These are phyloP conservation scores for Penicillium soppii DNA, from an alignment of 495 filamentous ascomycete species.

Conservation along the genomic window DNA sequence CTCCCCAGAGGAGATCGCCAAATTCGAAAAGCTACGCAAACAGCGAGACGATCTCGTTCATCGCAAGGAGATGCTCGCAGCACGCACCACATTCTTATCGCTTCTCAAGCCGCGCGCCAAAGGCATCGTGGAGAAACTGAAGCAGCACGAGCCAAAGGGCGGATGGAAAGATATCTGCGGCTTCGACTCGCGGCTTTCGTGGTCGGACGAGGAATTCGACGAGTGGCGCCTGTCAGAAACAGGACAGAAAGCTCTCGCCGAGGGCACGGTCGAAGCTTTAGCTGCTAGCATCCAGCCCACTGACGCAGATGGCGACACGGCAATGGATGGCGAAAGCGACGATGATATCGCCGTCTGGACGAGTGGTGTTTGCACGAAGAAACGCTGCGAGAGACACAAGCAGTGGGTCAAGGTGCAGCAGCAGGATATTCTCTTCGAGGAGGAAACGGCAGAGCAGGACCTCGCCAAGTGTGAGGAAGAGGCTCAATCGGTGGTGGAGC, in stretches of 20 bases:
- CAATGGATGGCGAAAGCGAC: slow-evolving; percentile 32
- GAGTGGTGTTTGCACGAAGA: slow-evolving; percentile 51
- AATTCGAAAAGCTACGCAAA: slow-evolving; percentile 43
- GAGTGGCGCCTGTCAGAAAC: slow-evolving; percentile 47
- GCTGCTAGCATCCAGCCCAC: slow-evolving; percentile 31
- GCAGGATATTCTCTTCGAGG: slow-evolving; percentile 49
- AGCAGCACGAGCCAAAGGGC: slow-evolving; percentile 49
- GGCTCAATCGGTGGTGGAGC: slow-evolving; percentile 45
- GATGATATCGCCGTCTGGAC: slow-evolving; percentile 33
- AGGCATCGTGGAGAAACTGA: slow-evolving; percentile 43
- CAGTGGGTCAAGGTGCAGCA: slow-evolving; percentile 53
- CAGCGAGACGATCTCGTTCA: slow-evolving; percentile 37
- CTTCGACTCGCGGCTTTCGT: slow-evolving; percentile 59
- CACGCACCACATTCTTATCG: slow-evolving; percentile 42
- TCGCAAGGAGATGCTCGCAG: slow-evolving; percentile 43
- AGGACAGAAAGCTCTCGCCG: slow-evolving; percentile 41
- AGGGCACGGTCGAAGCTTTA: slow-evolving; percentile 40
- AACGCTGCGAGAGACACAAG: slow-evolving; percentile 52
- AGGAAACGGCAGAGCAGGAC: slow-evolving; percentile 38
- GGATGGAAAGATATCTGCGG: slow-evolving; percentile 66
- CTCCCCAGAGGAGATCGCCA: slow-evolving; percentile 39
- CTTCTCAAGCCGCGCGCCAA: slow-evolving; percentile 47
- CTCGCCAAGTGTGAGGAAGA: slow-evolving; percentile 45
- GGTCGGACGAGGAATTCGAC: slow-evolving; percentile 62
- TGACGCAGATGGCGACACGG: slow-evolving; percentile 38